These are phyloP conservation scores for Suzukiozyma palmioleophila DNA, from an alignment of 1,139 yeast genomes.

Conservation along the genomic window DNA sequence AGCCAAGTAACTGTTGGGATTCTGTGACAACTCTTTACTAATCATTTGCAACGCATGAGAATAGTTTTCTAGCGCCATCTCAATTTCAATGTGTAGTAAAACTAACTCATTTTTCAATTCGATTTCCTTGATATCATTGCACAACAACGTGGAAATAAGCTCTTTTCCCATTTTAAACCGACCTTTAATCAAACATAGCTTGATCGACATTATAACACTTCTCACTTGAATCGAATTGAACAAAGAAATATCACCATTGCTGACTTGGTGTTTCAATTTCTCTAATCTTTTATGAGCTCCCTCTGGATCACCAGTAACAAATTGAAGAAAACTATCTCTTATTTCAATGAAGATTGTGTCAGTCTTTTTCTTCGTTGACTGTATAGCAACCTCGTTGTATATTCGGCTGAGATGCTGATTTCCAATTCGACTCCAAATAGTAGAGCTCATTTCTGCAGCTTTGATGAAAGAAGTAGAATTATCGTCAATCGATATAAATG, in stretches of 20 bases:
- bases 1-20: conserved; percentile 31
- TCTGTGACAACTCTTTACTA: conserved; percentile 11
- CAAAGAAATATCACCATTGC: conserved; percentile 25
- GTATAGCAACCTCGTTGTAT: conserved; percentile 43
- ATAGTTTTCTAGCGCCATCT: conserved; percentile 24
- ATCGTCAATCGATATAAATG: conserved; percentile 47
- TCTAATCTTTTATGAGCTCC: conserved; percentile 28
- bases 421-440: conserved; percentile 53
- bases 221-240: conserved; percentile 36
- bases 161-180: conserved; percentile 25
- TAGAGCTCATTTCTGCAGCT: conserved; percentile 41
- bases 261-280: conserved; percentile 18
- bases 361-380: conserved; percentile 29
- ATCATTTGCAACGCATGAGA: conserved; percentile 34
- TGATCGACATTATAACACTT: conserved; percentile 30
- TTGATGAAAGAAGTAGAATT: conserved; percentile 36
- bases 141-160: conserved; percentile 15
- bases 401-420: conserved; percentile 39
- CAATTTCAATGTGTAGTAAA: conserved; percentile 26
- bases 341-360: conserved; percentile 36
- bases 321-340: conserved; percentile 32
- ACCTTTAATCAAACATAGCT: conserved; percentile 34
- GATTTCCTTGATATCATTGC: conserved; percentile 27
- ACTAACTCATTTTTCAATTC: conserved; percentile 27
- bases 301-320: conserved; percentile 36